Conservation (phyloP, 2,329 filamentous ascomycete genomes). For the Juglanconis sp. region DNA sequence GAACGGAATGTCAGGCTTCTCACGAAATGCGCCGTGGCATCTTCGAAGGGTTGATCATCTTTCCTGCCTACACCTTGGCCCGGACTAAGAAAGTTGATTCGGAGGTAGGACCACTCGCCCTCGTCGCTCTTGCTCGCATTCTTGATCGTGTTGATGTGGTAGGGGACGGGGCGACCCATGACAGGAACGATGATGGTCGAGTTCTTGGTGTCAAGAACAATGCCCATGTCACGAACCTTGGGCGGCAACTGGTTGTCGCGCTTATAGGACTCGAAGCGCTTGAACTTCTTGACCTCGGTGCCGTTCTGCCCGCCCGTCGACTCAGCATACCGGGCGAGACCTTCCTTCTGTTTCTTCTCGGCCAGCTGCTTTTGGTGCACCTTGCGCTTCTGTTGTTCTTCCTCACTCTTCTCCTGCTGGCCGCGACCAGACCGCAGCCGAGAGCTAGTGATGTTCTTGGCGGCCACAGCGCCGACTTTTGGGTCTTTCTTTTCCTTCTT, state of each 20-base stretch:
- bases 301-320: slow-evolving; percentile 82
- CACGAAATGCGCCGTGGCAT: slow-evolving; percentile 92
- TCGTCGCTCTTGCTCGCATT: slow-evolving; percentile 98
- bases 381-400: slow-evolving; percentile 79
- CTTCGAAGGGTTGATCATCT: slow-evolving; percentile 96
- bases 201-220: slow-evolving; percentile 88
- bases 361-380: slow-evolving; percentile 91
- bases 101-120: slow-evolving; percentile 86
- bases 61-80: slow-evolving; percentile 96
- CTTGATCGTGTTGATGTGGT: slow-evolving; percentile 97
- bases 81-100: slow-evolving; percentile 96
- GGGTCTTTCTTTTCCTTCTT: slow-evolving; percentile 87
- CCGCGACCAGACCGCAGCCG: slow-evolving; percentile 86
- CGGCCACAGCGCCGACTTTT: slow-evolving; percentile 80
- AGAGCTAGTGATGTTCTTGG: slow-evolving; percentile 93
- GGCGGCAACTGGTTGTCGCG: slow-evolving; percentile 88
- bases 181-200: slow-evolving; percentile 89
- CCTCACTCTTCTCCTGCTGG: slow-evolving; percentile 78
- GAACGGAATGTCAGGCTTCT: slow-evolving; percentile 94
- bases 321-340: slow-evolving; percentile 80
- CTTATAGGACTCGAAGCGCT: slow-evolving; percentile 98
- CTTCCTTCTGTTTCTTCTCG: slow-evolving; percentile 83
- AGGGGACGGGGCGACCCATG: slow-evolving; percentile 95
- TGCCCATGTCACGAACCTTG: slow-evolving; percentile 78
- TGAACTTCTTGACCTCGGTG: slow-evolving; percentile 95